Percentiles rank a stretch among this genome's conserved stretches.
phyloP scores from a whole-genome alignment of 2,329 filamentous ascomycete species.

The Hortaea werneckii region DNA sequence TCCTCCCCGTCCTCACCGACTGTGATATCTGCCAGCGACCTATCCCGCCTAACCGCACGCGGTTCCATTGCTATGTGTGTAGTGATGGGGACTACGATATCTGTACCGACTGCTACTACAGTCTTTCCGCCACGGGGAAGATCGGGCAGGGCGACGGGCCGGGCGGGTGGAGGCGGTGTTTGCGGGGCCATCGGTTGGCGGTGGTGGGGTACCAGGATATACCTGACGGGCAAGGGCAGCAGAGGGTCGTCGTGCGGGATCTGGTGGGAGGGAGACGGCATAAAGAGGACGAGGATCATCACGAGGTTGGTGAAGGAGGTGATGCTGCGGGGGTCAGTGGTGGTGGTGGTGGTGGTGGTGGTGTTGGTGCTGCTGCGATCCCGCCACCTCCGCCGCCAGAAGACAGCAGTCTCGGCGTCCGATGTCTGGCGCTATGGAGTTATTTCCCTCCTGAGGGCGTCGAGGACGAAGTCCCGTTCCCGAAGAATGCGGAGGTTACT shows the following conservation, averaged over 20 bases:
- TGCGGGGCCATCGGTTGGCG: constrained; percentile 73
- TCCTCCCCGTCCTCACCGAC: constrained; percentile 47
- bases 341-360: neutral
- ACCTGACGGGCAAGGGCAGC: constrained; percentile 49
- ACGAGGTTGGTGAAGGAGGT: neutral
- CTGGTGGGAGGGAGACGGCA: constrained; percentile 68
- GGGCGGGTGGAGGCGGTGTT: constrained; percentile 74
- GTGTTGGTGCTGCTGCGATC: neutral
- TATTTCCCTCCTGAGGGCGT: constrained; percentile 61
- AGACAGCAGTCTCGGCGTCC: constrained; percentile 60
- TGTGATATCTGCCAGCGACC: constrained; percentile 69
- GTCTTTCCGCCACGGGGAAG: constrained; percentile 51
- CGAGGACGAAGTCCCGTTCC: constrained; percentile 73
- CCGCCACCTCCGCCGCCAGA: constrained; percentile 49
- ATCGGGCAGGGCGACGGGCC: constrained; percentile 68
- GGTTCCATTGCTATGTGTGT: constrained; percentile 75
- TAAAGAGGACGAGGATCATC: constrained; percentile 35
- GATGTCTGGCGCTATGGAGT: constrained; percentile 58
- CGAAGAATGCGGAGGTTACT: constrained; percentile 67
- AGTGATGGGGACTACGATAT: constrained; percentile 78
- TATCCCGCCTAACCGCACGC: constrained; percentile 58
- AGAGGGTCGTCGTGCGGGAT: constrained; percentile 58
- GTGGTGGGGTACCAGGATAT: constrained; percentile 63
- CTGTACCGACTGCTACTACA: constrained; percentile 67
- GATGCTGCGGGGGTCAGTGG: neutral